Evolutionary conservation across 495 filamentous ascomycete species (phyloP).

Genomic region (Neurospora sublineolata): DNA sequence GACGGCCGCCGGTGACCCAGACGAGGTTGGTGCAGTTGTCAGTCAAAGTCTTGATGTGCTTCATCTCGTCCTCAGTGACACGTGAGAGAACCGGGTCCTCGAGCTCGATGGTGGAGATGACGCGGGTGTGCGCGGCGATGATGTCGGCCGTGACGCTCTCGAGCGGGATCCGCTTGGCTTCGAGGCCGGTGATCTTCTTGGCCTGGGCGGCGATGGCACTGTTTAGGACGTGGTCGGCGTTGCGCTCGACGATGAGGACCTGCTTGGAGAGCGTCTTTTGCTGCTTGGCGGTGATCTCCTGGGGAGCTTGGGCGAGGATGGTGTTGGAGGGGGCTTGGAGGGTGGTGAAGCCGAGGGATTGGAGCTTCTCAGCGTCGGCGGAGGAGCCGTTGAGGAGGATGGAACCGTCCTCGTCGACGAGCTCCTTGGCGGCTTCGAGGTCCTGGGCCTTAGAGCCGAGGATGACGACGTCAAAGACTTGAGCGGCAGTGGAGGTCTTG

Average conservation of each 20-base stretch:
- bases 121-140: conserved; percentile 6
- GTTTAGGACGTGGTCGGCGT: not conserved
- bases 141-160: not conserved
- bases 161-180: not conserved
- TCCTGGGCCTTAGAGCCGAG: not conserved
- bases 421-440: not conserved
- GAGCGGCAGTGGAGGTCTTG: not conserved
- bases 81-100: not conserved
- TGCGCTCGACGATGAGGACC: not conserved
- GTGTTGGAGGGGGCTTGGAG: not conserved
- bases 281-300: not conserved
- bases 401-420: not conserved
- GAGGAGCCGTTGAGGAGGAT: not conserved
- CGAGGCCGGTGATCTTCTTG: not conserved
- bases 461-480: not conserved
- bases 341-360: not conserved
- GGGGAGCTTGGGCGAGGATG: not conserved
- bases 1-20: conserved; percentile 16
- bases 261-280: not conserved
- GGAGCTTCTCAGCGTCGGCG: not conserved
- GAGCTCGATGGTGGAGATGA: conserved; percentile 1
- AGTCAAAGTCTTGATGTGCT: conserved; percentile 14
- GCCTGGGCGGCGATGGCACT: not conserved
- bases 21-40: conserved; percentile 25
- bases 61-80: not conserved